phyloP scores from a whole-genome alignment of 129 eudicot species.

The Flaveria sonorensis region DNA sequence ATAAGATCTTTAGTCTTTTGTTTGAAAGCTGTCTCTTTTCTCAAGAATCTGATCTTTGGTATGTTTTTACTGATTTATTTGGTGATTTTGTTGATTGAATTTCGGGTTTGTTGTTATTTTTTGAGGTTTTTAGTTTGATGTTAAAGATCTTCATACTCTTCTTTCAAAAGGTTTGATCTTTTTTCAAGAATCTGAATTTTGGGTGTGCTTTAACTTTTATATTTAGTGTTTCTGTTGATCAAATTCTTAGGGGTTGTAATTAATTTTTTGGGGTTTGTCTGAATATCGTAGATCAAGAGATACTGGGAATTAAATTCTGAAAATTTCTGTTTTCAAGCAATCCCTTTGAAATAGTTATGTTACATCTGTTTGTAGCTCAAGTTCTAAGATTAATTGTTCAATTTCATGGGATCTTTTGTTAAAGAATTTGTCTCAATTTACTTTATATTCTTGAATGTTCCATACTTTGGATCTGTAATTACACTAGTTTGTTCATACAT shows the following conservation, averaged over 20 bases:
- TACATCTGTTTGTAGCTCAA: conserved; percentile 4
- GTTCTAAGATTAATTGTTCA: conserved; percentile 2
- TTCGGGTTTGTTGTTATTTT: conserved; percentile 1
- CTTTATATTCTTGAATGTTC: background rate
- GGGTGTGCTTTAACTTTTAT: background rate
- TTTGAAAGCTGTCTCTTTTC: background rate
- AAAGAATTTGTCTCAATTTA: background rate
- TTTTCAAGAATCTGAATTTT: conserved; percentile 5
- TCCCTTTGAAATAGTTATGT: background rate
- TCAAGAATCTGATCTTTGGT: conserved; percentile 20
- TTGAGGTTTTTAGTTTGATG: conserved; percentile 1
- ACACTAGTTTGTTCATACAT: conserved; percentile 5
- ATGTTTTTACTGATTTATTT: background rate
- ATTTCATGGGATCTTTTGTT: conserved; percentile 2
- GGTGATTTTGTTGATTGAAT: background rate
- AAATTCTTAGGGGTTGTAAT: background rate
- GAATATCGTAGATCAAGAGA: conserved; percentile 10
- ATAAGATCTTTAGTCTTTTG: background rate
- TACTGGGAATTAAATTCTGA: background rate
- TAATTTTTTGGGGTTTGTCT: background rate
- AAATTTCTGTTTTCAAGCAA: background rate
- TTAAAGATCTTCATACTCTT: background rate
- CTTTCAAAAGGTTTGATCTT: background rate
- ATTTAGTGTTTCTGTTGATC: background rate
- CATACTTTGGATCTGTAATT: conserved; percentile 8